Base-by-base conservation (phyloP, 2,329 filamentous ascomycete species). In the Epichloe hybrida region DNA sequence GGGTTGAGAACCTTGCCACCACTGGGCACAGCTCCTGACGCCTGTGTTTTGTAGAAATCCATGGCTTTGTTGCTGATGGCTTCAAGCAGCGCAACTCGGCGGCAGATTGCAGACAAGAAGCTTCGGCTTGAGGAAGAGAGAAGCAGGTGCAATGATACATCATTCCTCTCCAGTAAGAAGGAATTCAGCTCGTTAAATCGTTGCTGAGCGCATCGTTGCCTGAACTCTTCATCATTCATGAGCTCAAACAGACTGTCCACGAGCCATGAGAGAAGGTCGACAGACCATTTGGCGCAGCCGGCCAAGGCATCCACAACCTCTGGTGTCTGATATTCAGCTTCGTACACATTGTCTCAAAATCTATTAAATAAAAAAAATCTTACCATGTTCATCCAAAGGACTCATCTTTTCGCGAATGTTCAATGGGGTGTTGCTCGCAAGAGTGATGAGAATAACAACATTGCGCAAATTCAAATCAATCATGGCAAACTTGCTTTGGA, bases 261-360 rank as follows among this genome's bases (percentile, higher is more conserved):
- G 11, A 83, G 63, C 77, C 80, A 84, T 2, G 75, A 72, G 44
- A 84, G 65, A 13, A 94, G 71, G 53, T 91, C 84, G 37, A 89
- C 72, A 0, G 80, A 79, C 90, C 90, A 96, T 61, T 79, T 83
- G 4, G 85, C 80, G 50, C 88, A 84, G 21, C 87, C 86, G 4
- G 83, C 77, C 11, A 94, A 70, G 43, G 83, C 79, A 40, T 82
- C 79, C 2, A 91, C 77, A 12, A 88, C 80, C 61, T 91, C 87
- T 81, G 49, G 12, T 12, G n/a, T 5, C n/a, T 17, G 20, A 3
- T 2, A 20, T 38, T 50, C 12, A 52, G 2, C 17, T 7, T 39
- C 12, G 17, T 34, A 11, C 20, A 20, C 11, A 12, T 8, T 11
- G 27, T n/a, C 23, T n/a, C 23, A 38, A 37, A 15, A 37, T 37